phyloP scores from a whole-genome alignment of 1,284 basidiomycete genomes.

The Phlebopus sp. region DNA sequence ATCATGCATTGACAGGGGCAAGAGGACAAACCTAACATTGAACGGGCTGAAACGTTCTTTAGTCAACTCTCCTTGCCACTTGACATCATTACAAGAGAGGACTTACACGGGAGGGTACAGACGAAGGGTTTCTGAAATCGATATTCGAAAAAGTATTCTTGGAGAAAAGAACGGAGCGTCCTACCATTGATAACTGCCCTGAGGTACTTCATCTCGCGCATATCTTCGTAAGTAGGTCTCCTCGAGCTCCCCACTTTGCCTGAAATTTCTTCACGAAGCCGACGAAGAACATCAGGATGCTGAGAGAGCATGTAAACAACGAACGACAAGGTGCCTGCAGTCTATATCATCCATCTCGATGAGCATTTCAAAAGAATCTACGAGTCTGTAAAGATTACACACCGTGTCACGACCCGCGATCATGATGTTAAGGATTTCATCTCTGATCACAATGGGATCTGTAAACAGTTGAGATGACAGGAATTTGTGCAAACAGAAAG shows the following conservation, averaged over 20 bases:
- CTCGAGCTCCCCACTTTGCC: constrained; percentile 41
- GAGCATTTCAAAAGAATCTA: background rate
- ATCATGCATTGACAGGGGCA: background rate
- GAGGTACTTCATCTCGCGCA: constrained; percentile 58
- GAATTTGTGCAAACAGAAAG: background rate
- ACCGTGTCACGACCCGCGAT: constrained; percentile 54
- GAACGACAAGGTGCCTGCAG: constrained; percentile 52
- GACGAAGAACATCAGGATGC: constrained; percentile 44
- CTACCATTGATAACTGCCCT: constrained; percentile 59
- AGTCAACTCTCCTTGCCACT: constrained; percentile 6
- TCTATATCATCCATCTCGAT: constrained; percentile 30
- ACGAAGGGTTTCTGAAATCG: constrained; percentile 52
- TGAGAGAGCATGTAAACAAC: constrained; percentile 53
- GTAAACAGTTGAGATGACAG: background rate
- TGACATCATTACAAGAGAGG: background rate
- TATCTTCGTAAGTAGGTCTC: constrained; percentile 49
- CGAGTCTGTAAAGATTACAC: constrained; percentile 7
- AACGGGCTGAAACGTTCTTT: constrained; percentile 30
- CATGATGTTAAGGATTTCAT: constrained; percentile 51
- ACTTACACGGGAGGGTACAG: constrained; percentile 60
- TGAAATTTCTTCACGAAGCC: constrained; percentile 56
- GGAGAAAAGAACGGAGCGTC: constrained; percentile 6
- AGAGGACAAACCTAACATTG: constrained; percentile 25
- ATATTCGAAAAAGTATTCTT: background rate
- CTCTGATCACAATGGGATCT: constrained; percentile 38